Evolutionary conservation across 768 basidiomycete species (phyloP), one percentile per base, ranked within the genome.

Genomic region (Kockovaella imperatae): DNA sequence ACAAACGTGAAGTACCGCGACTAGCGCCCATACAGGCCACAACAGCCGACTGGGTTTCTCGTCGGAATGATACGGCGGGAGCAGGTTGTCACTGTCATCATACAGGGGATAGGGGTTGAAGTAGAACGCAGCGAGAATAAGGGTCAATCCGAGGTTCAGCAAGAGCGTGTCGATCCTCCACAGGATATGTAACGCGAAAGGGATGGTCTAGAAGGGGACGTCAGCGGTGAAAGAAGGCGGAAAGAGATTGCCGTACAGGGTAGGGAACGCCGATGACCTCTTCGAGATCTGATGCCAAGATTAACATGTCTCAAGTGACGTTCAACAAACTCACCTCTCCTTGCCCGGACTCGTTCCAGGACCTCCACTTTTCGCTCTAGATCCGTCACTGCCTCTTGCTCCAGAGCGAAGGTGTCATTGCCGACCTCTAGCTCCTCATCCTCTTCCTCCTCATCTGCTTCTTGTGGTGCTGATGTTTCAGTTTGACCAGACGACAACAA

Each of bases 151-250:
- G 25, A 70, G 59, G 31, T 70, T 70, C 24, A 70, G 57, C 2
- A 70, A 57, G 1, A 70, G 56, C 35, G 67, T 68, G 29, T 70
- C 69, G 28, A 70, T 54, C 28, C 69, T 53, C 69, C 69, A 70
- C 10, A 70, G 50, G 7, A 68, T 57, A 28, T 68, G 69, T 8
- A 70, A 53, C 0, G 66, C 56, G 52, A 70, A 56, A 0, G 69
- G 64, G 38, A 70, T 70, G 49, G 60, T 67, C 67, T 68, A 52
- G 13, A 25, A 28, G 10, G 6, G 17, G 3, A 23, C 14, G 31
- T 53, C 36, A 43, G 40, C 38, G 47, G 17, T 11, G 10, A 29
- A 25, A 10, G 34, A 24, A 7, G 40, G 45, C 20, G 35, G 38
- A 35, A 34, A n/a, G 17, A 20, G 18, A n/a, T n/a, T n/a, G 30